Conservation (phyloP, 805 yeast species). For the Scheffersomyces amazonensis region DNA sequence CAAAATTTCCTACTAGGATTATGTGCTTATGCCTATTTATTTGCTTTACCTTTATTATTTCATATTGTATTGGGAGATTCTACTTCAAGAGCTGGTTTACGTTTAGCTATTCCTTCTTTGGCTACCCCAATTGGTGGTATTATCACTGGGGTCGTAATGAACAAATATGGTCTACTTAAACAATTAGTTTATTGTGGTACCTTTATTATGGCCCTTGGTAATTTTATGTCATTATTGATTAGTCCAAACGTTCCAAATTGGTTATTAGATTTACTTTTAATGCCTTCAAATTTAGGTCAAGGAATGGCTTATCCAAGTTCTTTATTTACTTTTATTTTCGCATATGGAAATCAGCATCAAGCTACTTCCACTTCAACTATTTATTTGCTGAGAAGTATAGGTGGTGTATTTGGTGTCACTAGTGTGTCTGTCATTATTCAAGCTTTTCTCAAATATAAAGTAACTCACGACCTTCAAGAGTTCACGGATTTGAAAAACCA, state of each 20-base stretch:
- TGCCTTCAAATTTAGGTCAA: slow-evolving; percentile 38
- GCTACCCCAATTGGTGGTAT: slow-evolving; percentile 44
- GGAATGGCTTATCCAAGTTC: slow-evolving; percentile 37
- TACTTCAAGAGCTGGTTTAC: slow-evolving; percentile 37
- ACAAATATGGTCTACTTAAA: slow-evolving; percentile 21
- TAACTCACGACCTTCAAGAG: slow-evolving; percentile 11
- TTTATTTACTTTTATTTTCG: slow-evolving; percentile 34
- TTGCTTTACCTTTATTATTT: slow-evolving; percentile 40
- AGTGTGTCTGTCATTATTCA: slow-evolving; percentile 19
- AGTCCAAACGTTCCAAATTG: slow-evolving; percentile 17
- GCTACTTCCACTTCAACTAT: slow-evolving; percentile 40
- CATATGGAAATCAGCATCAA: slow-evolving; percentile 25
- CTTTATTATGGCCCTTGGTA: slow-evolving; percentile 33
- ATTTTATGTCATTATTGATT: slow-evolving; percentile 22
- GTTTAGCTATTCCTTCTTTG: slow-evolving; percentile 39
- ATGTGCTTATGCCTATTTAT: slow-evolving; percentile 37
- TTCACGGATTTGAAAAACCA: slow-evolving; percentile 7
- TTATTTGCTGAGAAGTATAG: slow-evolving; percentile 35
- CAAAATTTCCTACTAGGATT: slow-evolving; percentile 36
- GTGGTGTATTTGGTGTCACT: slow-evolving; percentile 41
- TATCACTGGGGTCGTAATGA: slow-evolving; percentile 37
- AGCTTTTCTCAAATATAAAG: slow-evolving; percentile 9
- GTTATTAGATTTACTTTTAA: slow-evolving; percentile 21
- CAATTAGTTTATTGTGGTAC: slow-evolving; percentile 30
- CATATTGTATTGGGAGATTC: slow-evolving; percentile 41